Percentiles rank a stretch among this genome's conserved stretches.
Evolutionary conservation across 371 early-diverging fungal genomes (phyloP).

Genomic region (Syncephalastrum contaminatum): DNA sequence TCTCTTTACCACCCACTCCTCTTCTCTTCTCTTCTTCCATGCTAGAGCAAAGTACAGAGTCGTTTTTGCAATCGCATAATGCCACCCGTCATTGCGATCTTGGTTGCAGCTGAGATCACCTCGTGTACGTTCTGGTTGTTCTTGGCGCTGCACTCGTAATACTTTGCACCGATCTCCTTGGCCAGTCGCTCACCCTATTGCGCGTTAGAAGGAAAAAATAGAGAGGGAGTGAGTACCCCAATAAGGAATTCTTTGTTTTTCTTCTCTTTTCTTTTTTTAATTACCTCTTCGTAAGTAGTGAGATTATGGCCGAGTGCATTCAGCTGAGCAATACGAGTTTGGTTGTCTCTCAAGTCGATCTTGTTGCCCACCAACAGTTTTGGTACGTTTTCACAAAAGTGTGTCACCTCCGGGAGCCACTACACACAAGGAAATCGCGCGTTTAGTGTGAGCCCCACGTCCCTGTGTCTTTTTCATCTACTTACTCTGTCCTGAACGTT

Average conservation of each 20-base stretch:
- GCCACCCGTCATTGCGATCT: constrained; percentile 39
- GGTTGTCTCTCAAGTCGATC: constrained; percentile 71
- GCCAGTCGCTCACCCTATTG: constrained; percentile 45
- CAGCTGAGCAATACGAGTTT: constrained; percentile 28
- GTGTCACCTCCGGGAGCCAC: constrained; percentile 86
- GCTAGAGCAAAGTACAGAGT: constrained; percentile 33
- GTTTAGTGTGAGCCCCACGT: too few relatives aligned
- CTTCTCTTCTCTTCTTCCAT: background rate
- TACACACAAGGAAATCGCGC: constrained; percentile 16
- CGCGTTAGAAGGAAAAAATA: background rate
- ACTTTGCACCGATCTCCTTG: constrained; percentile 49
- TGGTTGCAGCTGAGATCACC: constrained; percentile 49
- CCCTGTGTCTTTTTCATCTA: background rate
- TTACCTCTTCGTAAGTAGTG: constrained; percentile 35
- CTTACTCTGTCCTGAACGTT: constrained; percentile 61
- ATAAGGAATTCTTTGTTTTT: background rate
- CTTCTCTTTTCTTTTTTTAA: background rate
- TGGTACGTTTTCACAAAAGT: constrained; percentile 82
- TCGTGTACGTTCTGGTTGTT: constrained; percentile 41
- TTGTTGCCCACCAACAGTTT: constrained; percentile 90
- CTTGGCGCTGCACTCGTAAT: constrained; percentile 54
- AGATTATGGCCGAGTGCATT: constrained; percentile 35
- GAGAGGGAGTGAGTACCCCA: too few relatives aligned
- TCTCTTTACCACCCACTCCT: too few relatives aligned
- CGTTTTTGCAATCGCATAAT: constrained; percentile 42